Percentiles rank a stretch among this genome's conserved stretches.
phyloP scores from a whole-genome alignment of 345 rosid genomes.

The Physaria fendleri region DNA sequence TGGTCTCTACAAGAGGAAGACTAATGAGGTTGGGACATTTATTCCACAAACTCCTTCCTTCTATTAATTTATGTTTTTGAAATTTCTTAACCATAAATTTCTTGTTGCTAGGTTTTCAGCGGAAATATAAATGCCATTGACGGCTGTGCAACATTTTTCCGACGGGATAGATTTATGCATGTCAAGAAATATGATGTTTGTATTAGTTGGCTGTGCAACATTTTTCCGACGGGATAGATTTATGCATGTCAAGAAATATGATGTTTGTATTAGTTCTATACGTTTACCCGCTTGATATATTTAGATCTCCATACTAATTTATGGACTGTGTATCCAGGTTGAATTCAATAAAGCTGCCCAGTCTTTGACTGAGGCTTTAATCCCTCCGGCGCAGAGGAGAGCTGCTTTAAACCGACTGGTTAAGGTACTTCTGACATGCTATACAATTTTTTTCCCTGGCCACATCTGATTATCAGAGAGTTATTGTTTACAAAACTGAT shows the following conservation, averaged over 20 bases:
- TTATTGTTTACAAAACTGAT: conserved; percentile 18
- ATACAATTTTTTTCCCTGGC: conserved; percentile 47
- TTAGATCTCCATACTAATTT: conserved; percentile 19
- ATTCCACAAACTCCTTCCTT: neutral
- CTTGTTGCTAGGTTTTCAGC: conserved; percentile 53
- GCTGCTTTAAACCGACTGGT: conserved; percentile 78
- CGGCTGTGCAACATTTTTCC: conserved; percentile 97
- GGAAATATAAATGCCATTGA: conserved; percentile 63
- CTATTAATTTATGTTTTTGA: neutral
- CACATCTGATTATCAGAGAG: conserved; percentile 31
- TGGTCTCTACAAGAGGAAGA: conserved; percentile 87
- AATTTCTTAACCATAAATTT: neutral
- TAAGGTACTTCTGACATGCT: conserved; percentile 46
- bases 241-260: conserved; percentile 95
- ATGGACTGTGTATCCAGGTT: conserved; percentile 48
- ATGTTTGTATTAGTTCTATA: conserved; percentile 47
- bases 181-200: conserved; percentile 98
- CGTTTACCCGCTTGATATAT: neutral
- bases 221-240: conserved; percentile 96
- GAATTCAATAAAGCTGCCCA: conserved; percentile 99
- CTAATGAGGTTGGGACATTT: conserved; percentile 70
- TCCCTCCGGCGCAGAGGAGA: conserved; percentile 79
- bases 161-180: conserved; percentile 91
- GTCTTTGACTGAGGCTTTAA: conserved; percentile 84
- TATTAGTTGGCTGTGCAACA: conserved; percentile 99